Conservation (phyloP, 1,284 basidiomycete species). For the Puccinia triticina region DNA sequence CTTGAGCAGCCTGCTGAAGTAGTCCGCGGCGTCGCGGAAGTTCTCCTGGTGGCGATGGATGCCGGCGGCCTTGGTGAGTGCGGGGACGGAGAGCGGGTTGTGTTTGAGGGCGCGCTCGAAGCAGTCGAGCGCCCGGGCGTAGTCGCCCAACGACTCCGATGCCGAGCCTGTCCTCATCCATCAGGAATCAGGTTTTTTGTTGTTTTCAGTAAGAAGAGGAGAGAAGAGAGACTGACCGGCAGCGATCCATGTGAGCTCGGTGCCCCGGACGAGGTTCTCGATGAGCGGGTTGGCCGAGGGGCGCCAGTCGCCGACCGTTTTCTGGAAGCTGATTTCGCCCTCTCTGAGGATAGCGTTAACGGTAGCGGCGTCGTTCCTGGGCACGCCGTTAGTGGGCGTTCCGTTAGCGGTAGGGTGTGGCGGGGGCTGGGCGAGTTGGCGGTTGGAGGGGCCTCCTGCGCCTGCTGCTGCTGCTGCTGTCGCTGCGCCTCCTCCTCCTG, state of each 20-base stretch:
- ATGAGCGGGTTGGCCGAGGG: conserved; percentile 30
- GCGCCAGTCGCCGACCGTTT: conserved; percentile 32
- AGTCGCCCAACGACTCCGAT: conserved; percentile 86
- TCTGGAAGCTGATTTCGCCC: conserved; percentile 19
- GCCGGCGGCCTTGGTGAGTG: conserved; percentile 80
- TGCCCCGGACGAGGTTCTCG: conserved; percentile 33
- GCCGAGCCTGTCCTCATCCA: conserved; percentile 57
- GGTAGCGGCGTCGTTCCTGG: conserved; percentile 30
- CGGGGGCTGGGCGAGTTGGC: conserved; percentile 43
- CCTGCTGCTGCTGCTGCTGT: no score
- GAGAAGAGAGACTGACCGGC: conserved; percentile 51
- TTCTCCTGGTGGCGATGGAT: conserved; percentile 66
- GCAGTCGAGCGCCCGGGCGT: conserved; percentile 81
- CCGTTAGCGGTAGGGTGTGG: conserved; percentile 30
- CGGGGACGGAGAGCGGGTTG: conserved; percentile 82
- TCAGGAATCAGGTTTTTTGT: no score
- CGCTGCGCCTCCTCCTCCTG: no score
- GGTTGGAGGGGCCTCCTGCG: background rate
- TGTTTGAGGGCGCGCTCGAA: conserved; percentile 91
- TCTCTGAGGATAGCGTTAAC: conserved; percentile 41
- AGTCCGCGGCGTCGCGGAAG: conserved; percentile 61
- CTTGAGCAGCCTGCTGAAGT: conserved; percentile 60
- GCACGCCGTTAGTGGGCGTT: background rate
- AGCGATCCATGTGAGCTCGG: conserved; percentile 37
- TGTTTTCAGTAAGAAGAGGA: no score